Evolutionary conservation across 257 asterid species (phyloP).

Genomic region (Nicotiana tomentosiformis): DNA sequence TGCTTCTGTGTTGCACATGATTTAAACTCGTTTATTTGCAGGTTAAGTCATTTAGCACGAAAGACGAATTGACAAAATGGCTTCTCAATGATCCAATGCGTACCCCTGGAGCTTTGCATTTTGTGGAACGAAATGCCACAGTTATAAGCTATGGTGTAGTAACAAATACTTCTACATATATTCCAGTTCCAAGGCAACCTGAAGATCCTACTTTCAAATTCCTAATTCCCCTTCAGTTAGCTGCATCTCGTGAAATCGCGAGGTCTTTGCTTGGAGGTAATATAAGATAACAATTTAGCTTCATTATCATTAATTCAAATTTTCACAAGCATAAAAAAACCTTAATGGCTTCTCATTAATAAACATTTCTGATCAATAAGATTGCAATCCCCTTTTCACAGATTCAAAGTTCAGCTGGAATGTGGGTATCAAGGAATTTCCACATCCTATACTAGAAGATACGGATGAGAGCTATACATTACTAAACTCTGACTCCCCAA

Average conservation of each 20-base stretch:
- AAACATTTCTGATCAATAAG: background rate
- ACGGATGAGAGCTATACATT: background rate
- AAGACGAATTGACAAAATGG: conserved; percentile 32
- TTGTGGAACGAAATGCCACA: conserved; percentile 18
- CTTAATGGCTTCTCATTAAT: background rate
- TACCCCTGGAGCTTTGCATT: conserved; percentile 35
- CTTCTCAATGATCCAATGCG: conserved; percentile 27
- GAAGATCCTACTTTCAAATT: conserved; percentile 38
- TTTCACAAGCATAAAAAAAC: background rate
- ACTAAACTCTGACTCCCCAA: background rate
- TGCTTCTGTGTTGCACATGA: no score
- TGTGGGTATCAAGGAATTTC: conserved; percentile 31
- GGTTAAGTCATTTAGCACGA: conserved; percentile 35
- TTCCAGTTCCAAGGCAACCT: conserved; percentile 16
- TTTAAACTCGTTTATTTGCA: background rate
- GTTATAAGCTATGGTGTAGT: conserved; percentile 32
- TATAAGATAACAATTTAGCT: background rate
- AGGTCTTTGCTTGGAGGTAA: conserved; percentile 36
- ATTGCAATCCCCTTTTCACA: conserved; percentile 3
- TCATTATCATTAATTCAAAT: background rate
- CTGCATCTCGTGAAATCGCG: conserved; percentile 34
- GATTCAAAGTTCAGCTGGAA: conserved; percentile 30
- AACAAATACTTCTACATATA: conserved; percentile 29
- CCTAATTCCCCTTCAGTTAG: conserved; percentile 39
- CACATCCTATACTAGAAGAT: conserved; percentile 20